Conservation (phyloP, 768 basidiomycete genomes). For the Phanerodontia chrysosporium region DNA sequence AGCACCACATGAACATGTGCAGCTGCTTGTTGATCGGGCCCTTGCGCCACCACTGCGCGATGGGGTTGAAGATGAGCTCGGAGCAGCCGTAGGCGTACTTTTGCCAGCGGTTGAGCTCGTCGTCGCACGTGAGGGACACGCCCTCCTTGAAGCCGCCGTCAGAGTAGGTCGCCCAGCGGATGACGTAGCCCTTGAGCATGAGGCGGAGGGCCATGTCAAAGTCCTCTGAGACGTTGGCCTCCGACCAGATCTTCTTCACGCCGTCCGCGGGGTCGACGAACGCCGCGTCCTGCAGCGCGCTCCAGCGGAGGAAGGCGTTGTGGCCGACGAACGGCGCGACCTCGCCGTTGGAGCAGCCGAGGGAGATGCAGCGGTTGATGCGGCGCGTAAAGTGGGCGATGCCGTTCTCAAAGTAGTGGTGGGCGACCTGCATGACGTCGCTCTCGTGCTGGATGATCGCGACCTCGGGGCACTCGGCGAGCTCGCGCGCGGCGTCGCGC, state of each 20-base stretch:
- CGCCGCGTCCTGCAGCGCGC: constrained; percentile 81
- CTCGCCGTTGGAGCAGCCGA: constrained; percentile 71
- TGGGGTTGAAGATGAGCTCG: constrained; percentile 82
- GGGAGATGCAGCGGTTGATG: constrained; percentile 72
- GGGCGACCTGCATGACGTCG: constrained; percentile 52
- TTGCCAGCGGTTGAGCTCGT: constrained; percentile 91
- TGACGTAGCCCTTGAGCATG: constrained; percentile 63
- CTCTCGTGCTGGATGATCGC: constrained; percentile 84
- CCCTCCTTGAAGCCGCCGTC: constrained; percentile 89
- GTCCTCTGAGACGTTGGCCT: constrained; percentile 78
- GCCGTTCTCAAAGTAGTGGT: constrained; percentile 86
- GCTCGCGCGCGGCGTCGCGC: constrained; percentile 76
- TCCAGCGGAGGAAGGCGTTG: constrained; percentile 88
- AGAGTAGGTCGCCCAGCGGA: constrained; percentile 85
- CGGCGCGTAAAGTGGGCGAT: constrained; percentile 77
- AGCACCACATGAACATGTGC: constrained; percentile 71
- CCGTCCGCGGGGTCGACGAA: constrained; percentile 65
- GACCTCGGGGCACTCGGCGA: constrained; percentile 68
- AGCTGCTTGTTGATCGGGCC: constrained; percentile 86
- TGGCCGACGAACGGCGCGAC: constrained; percentile 76
- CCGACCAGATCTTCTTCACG: constrained; percentile 75
- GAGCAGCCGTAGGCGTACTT: constrained; percentile 81
- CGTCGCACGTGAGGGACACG: constrained; percentile 83
- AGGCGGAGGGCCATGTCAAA: constrained; percentile 78
- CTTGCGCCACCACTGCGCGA: constrained; percentile 68